Evolutionary conservation across 345 rosid genomes (phyloP).

Genomic region (Camelina neglecta): DNA sequence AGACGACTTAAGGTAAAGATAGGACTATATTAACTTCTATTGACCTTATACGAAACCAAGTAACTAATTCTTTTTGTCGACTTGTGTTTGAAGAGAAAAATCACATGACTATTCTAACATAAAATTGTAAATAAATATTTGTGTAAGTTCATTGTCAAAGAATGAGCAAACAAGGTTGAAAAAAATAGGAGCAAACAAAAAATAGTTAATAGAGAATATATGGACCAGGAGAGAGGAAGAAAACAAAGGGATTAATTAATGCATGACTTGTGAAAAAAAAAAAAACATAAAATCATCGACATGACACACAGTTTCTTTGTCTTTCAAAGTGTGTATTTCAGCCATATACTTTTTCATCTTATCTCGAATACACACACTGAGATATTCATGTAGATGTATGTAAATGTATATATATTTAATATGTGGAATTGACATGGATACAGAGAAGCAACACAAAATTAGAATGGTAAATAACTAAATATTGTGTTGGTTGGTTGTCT

Average conservation of each 20-base stretch:
- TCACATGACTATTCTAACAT: background rate
- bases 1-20: background rate
- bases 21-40: background rate
- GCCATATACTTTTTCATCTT: slow-evolving; percentile 37
- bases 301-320: slow-evolving; percentile 39
- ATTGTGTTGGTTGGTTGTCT: slow-evolving; percentile 41
- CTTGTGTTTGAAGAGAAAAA: slow-evolving; percentile 15
- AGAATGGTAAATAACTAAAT: slow-evolving; percentile 18
- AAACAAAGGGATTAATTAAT: slow-evolving; percentile 37
- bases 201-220: slow-evolving; percentile 21
- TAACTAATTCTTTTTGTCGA: slow-evolving; percentile 6
- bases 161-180: slow-evolving; percentile 32
- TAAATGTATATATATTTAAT: slow-evolving; percentile 3
- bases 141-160: slow-evolving; percentile 33
- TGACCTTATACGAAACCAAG: slow-evolving; percentile 13
- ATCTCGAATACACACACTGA: slow-evolving; percentile 22
- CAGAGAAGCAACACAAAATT: slow-evolving; percentile 37
- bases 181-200: slow-evolving; percentile 27
- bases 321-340: slow-evolving; percentile 22
- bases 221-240: slow-evolving; percentile 26
- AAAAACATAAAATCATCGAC: slow-evolving; percentile 32
- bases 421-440: slow-evolving; percentile 35
- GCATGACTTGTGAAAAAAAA: slow-evolving; percentile 32
- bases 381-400: slow-evolving; percentile 21
- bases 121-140: background rate